Percentiles rank a stretch among this genome's conserved stretches.
Evolutionary conservation across 495 filamentous ascomycete genomes (phyloP).

Genomic region (Aspergillus panamensis): DNA sequence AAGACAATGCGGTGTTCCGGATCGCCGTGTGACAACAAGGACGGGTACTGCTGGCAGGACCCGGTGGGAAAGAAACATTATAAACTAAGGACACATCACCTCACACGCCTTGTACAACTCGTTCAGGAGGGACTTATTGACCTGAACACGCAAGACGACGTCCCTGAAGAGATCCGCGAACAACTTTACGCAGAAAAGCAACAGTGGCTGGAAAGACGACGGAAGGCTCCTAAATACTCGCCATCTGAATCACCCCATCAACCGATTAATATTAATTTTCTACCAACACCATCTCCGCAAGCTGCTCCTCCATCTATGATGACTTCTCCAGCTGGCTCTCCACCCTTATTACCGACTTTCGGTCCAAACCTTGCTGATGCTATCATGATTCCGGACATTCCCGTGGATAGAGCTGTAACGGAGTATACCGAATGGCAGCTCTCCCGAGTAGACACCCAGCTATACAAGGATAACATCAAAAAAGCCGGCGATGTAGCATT

Average conservation of each 20-base stretch:
- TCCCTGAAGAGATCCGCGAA: constrained; percentile 24
- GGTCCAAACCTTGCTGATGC: neutral
- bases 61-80: constrained; percentile 31
- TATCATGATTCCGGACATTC: constrained; percentile 7
- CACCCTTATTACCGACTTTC: neutral
- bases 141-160: constrained; percentile 27
- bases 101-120: constrained; percentile 26
- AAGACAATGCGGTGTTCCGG: constrained; percentile 28
- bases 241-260: neutral
- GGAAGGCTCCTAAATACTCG: neutral
- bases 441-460: constrained; percentile 18
- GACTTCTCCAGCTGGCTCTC: constrained; percentile 2
- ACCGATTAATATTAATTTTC: constrained; percentile 10
- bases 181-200: constrained; percentile 33
- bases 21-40: constrained; percentile 22
- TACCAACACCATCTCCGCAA: constrained; percentile 7
- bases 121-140: constrained; percentile 23
- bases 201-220: constrained; percentile 23
- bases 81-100: constrained; percentile 25
- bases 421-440: constrained; percentile 26
- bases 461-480: constrained; percentile 19
- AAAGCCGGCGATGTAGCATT: constrained; percentile 23
- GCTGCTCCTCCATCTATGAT: constrained; percentile 1
- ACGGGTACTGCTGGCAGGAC: constrained; percentile 33
- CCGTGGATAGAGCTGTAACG: constrained; percentile 15